A percentile compares a stretch with the other conserved stretches of the same genome.
These are phyloP conservation scores for Alisma plantagoaquatica DNA, from an alignment of 106 monocot genomes.

Conservation along the genomic window DNA sequence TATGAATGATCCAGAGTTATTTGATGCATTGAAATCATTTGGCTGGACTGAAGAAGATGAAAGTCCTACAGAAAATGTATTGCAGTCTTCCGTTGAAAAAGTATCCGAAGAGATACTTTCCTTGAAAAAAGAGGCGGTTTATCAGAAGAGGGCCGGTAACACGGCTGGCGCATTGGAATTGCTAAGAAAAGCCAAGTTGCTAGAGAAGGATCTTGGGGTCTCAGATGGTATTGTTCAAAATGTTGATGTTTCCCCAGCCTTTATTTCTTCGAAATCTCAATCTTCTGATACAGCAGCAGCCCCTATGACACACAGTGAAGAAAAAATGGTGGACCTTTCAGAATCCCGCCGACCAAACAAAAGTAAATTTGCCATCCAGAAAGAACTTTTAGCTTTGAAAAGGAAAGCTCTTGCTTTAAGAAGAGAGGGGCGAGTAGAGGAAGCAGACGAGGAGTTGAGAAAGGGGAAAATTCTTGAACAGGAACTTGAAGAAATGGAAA, in stretches of 20 bases:
- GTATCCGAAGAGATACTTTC: slow-evolving; percentile 36
- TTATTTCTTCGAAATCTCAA: background rate
- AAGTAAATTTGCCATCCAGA: slow-evolving; percentile 73
- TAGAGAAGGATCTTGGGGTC: slow-evolving; percentile 53
- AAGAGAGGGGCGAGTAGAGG: slow-evolving; percentile 67
- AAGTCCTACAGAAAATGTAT: slow-evolving; percentile 1
- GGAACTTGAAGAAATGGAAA: slow-evolving; percentile 76
- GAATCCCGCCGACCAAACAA: slow-evolving; percentile 25
- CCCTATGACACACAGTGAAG: too few species aligned
- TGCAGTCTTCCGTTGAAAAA: background rate
- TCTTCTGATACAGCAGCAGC: background rate
- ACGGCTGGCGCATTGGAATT: slow-evolving; percentile 55
- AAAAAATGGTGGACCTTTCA: too few species aligned
- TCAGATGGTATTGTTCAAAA: too few species aligned
- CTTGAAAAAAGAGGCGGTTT: slow-evolving; percentile 71
- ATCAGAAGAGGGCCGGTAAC: slow-evolving; percentile 66
- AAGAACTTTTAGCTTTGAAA: slow-evolving; percentile 75
- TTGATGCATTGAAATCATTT: slow-evolving; percentile 74
- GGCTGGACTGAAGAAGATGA: slow-evolving; percentile 78
- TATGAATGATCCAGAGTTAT: slow-evolving; percentile 86
- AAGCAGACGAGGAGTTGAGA: slow-evolving; percentile 84
- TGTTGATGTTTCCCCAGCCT: slow-evolving; percentile 1
- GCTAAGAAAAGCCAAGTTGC: slow-evolving; percentile 80
- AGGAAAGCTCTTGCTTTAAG: slow-evolving; percentile 89
- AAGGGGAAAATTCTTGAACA: slow-evolving; percentile 78